Evolutionary conservation across 1,139 yeast genomes (phyloP).

Genomic region (Lodderomyces oxycetoniae): DNA sequence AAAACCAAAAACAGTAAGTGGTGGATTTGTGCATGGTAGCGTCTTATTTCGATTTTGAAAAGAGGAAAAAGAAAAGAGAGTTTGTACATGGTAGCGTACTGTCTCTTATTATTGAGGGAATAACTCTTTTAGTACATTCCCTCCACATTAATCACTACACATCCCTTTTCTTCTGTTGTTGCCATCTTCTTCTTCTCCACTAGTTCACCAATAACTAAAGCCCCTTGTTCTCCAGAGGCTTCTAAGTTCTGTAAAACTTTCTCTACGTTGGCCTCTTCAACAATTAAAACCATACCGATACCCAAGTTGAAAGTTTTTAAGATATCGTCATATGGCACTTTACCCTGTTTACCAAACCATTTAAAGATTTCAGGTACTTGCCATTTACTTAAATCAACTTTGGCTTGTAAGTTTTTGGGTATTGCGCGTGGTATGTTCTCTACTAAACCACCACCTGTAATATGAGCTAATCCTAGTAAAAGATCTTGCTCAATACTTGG

Average conservation of each 20-base stretch:
- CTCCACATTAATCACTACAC: slow-evolving; percentile 62
- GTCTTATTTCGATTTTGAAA: too few species aligned
- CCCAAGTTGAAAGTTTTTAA: slow-evolving; percentile 94
- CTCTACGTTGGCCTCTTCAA: slow-evolving; percentile 57
- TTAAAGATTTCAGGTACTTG: slow-evolving; percentile 81
- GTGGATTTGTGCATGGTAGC: too few species aligned
- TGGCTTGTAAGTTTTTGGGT: slow-evolving; percentile 75
- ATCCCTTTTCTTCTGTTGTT: slow-evolving; percentile 49
- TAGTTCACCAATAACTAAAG: slow-evolving; percentile 74
- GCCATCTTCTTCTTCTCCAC: slow-evolving; percentile 47
- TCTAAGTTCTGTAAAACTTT: slow-evolving; percentile 51
- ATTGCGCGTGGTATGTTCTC: slow-evolving; percentile 96
- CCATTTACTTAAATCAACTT: slow-evolving; percentile 76
- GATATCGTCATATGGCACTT: slow-evolving; percentile 79
- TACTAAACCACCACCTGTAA: slow-evolving; percentile 96
- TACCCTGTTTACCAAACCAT: slow-evolving; percentile 92
- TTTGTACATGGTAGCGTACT: too few species aligned
- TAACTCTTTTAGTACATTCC: slow-evolving; percentile 43
- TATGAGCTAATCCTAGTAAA: slow-evolving; percentile 87
- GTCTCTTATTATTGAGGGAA: too few species aligned
- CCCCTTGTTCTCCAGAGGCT: slow-evolving; percentile 63
- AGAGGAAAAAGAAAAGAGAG: too few species aligned
- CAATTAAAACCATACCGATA: slow-evolving; percentile 93
- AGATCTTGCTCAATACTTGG: slow-evolving; percentile 66
- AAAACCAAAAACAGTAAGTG: too few species aligned